Evolutionary conservation across 441 rosid species (phyloP).

Genomic region (Gossypium lobatum): DNA sequence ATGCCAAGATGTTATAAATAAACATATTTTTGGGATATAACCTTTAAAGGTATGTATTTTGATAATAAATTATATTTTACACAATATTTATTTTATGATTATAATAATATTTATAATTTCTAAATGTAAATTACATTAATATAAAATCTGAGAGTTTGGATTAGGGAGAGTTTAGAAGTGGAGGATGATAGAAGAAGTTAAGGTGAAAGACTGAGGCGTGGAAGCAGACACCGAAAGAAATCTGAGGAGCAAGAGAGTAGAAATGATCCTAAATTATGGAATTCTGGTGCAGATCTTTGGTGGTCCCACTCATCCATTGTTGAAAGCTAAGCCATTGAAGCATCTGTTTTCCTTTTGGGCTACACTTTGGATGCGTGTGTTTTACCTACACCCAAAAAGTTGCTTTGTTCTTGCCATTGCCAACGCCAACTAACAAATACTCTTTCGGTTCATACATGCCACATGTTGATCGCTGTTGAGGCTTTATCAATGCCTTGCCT

Average conservation of each 20-base stretch:
- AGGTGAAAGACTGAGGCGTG: too few relatives aligned
- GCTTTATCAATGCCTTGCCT: neutral
- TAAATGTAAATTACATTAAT: too few relatives aligned
- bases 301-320: slow-evolving; percentile 15
- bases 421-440: neutral
- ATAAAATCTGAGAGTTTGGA: too few relatives aligned
- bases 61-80: too few relatives aligned
- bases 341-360: slow-evolving; percentile 14
- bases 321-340: neutral
- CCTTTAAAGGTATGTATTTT: too few relatives aligned
- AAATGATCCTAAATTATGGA: neutral
- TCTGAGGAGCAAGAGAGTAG: neutral
- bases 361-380: slow-evolving; percentile 19
- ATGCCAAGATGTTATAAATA: too few relatives aligned
- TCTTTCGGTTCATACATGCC: neutral
- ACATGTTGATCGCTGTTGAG: neutral
- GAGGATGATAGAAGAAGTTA: too few relatives aligned
- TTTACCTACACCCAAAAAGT: slow-evolving; percentile 10
- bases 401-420: neutral
- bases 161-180: too few relatives aligned
- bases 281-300: slow-evolving; percentile 11
- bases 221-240: too few relatives aligned
- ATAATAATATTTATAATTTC: too few relatives aligned
- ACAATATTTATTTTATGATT: too few relatives aligned
- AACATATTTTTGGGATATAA: too few relatives aligned